Evolutionary conservation across 148 eudicot species (phyloP).

Genomic region (Chenopodium formosanum): DNA sequence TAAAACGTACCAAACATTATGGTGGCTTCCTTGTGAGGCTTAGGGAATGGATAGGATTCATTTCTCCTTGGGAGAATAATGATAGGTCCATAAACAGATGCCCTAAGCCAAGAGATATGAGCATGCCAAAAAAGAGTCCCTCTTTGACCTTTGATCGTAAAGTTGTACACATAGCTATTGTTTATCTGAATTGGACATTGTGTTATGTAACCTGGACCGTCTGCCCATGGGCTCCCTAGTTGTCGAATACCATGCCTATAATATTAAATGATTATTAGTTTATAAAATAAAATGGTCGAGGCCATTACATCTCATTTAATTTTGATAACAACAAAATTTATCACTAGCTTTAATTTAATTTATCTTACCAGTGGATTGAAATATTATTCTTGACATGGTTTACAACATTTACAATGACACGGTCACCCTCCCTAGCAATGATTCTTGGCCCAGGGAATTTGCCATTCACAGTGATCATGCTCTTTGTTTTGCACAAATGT

Average conservation of each 20-base stretch:
- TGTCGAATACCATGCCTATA: conserved; percentile 57
- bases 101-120: conserved; percentile 64
- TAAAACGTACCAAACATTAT: conserved; percentile 44
- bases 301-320: not conserved
- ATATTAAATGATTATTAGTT: not conserved
- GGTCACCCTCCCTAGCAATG: conserved; percentile 62
- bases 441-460: conserved; percentile 62
- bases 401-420: conserved; percentile 43
- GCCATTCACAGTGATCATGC: conserved; percentile 62
- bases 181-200: conserved; percentile 69
- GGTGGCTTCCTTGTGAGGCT: conserved; percentile 57
- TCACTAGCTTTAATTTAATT: not conserved
- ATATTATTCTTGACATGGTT: conserved; percentile 62
- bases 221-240: conserved; percentile 59
- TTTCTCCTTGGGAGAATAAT: conserved; percentile 49
- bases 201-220: conserved; percentile 59
- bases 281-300: too few relatives aligned
- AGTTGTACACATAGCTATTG: conserved; percentile 57
- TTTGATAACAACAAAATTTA: too few relatives aligned
- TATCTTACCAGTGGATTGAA: conserved; percentile 55
- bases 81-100: conserved; percentile 51
- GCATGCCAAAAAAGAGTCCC: conserved; percentile 71
- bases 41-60: conserved; percentile 55
- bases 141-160: conserved; percentile 56
- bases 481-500: conserved; percentile 63